Percentiles rank a stretch among this genome's conserved stretches.
phyloP scores from a whole-genome alignment of 345 rosid species.

The Heritiera littoralis region DNA sequence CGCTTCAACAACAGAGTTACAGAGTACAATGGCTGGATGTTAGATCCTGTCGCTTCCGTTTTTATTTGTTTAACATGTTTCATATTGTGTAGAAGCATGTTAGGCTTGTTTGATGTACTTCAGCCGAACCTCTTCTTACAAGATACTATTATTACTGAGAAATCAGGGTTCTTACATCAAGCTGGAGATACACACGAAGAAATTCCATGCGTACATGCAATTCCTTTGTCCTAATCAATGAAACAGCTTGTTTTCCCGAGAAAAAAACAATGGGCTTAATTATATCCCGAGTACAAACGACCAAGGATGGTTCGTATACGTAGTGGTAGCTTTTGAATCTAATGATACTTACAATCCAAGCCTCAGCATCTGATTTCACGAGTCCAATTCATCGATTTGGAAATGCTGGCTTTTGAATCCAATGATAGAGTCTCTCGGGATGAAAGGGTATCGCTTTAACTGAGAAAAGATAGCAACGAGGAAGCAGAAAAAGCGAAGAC shows the following conservation, averaged over 20 bases:
- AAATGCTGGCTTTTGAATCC: too few relatives aligned
- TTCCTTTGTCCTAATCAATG: too few relatives aligned
- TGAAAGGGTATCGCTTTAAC: background rate
- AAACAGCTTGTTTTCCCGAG: background rate
- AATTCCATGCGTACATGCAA: background rate
- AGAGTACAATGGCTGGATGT: too few relatives aligned
- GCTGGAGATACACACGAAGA: background rate
- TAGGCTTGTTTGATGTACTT: too few relatives aligned
- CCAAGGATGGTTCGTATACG: slow-evolving; percentile 16
- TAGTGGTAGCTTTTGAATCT: background rate
- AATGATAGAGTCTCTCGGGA: too few relatives aligned
- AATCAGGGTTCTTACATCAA: background rate
- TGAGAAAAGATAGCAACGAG: background rate
- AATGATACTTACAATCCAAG: background rate
- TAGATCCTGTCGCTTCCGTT: too few relatives aligned
- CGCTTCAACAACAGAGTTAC: too few relatives aligned
- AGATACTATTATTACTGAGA: background rate
- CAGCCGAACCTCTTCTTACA: background rate
- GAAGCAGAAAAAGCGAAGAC: background rate
- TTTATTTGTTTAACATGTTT: too few relatives aligned
- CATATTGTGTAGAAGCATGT: too few relatives aligned
- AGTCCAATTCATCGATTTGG: too few relatives aligned
- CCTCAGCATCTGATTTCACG: background rate
- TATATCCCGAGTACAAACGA: slow-evolving; percentile 7
- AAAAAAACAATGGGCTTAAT: background rate